Evolutionary conservation across 495 filamentous ascomycete genomes (phyloP).

Genomic region (Opeltia flavorubescens): DNA sequence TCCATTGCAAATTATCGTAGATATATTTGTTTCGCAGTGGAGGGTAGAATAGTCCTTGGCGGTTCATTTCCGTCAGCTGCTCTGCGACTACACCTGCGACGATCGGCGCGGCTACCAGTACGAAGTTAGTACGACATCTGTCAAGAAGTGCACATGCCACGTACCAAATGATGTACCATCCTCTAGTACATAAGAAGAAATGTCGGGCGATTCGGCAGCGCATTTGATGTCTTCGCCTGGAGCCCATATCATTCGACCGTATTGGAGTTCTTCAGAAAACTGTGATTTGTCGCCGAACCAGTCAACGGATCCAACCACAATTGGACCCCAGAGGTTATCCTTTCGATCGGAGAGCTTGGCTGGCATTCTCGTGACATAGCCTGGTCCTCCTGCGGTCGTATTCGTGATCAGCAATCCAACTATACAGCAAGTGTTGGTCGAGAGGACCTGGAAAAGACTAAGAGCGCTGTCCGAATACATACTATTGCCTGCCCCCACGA

Average conservation of each 20-base stretch:
- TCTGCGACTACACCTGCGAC: conserved; percentile 1
- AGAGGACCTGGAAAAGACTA: too few relatives aligned
- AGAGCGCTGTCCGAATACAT: too few relatives aligned
- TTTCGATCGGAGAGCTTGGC: not conserved
- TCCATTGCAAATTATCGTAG: conserved; percentile 1
- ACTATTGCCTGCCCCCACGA: not conserved
- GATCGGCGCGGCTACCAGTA: not conserved
- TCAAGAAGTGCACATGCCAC: not conserved
- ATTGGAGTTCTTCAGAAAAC: not conserved
- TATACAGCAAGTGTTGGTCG: too few relatives aligned
- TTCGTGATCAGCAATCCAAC: not conserved
- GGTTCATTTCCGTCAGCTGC: conserved; percentile 1
- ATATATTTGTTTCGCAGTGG: not conserved
- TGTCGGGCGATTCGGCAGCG: not conserved
- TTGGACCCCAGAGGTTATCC: conserved; percentile 1
- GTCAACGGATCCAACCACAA: not conserved
- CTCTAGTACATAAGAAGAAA: not conserved
- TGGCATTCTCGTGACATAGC: not conserved
- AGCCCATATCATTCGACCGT: not conserved
- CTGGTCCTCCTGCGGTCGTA: not conserved
- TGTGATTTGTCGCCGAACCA: not conserved
- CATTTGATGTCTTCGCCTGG: not conserved
- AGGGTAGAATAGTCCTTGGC: not conserved
- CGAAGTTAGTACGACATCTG: not conserved
- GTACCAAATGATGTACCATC: not conserved